These are phyloP conservation scores for Turritis glabra DNA, from an alignment of 345 rosid genomes.

Conservation along the genomic window DNA sequence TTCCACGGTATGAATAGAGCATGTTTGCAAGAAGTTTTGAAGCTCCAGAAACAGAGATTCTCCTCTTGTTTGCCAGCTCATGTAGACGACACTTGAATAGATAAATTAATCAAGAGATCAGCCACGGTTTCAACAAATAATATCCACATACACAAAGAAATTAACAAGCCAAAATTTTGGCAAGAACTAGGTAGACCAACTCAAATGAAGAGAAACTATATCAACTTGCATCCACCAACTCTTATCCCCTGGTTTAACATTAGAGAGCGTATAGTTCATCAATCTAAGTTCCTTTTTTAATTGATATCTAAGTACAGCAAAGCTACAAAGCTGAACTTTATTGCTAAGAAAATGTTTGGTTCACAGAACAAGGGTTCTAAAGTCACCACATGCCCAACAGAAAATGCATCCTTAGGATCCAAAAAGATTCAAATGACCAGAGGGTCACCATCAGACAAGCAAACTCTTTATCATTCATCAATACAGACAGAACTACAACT, in stretches of 20 bases:
- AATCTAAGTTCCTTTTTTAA: background rate
- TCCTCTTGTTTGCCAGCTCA: conserved; percentile 95
- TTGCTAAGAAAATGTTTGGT: background rate
- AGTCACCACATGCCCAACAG: background rate
- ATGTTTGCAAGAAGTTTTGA: conserved; percentile 98
- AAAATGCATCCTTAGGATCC: background rate
- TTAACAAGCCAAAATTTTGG: background rate
- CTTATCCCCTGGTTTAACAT: background rate
- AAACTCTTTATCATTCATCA: background rate
- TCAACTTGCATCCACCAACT: conserved; percentile 5
- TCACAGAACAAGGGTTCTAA: background rate
- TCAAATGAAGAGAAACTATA: background rate
- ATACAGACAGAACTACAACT: conserved; percentile 4
- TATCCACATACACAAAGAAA: background rate
- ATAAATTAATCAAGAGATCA: conserved; percentile 29
- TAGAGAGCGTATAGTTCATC: background rate
- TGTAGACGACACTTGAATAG: conserved; percentile 84
- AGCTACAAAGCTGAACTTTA: background rate
- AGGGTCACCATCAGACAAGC: background rate
- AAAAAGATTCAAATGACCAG: background rate
- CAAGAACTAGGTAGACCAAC: background rate
- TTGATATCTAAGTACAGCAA: background rate
- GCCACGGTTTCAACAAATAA: background rate
- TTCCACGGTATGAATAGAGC: conserved; percentile 93
- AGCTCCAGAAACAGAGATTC: conserved; percentile 98